phyloP scores from a whole-genome alignment of 768 basidiomycete species.

The Termitomyces heimii region DNA sequence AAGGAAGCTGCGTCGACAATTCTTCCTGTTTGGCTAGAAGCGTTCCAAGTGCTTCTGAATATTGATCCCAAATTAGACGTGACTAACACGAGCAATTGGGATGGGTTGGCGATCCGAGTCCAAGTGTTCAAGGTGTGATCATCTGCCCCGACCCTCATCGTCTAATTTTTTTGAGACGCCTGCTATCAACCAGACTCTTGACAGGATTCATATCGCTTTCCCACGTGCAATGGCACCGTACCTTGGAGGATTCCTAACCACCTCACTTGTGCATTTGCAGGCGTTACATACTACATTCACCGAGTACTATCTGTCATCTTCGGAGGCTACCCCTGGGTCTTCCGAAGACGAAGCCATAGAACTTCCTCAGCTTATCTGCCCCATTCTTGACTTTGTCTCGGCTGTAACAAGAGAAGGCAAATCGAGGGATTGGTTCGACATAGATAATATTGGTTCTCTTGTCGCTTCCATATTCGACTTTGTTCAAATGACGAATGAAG shows the following conservation, averaged over 20 bases:
- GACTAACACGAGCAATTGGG: slow-evolving; percentile 61
- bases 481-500: slow-evolving; percentile 85
- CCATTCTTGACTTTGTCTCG: slow-evolving; percentile 77
- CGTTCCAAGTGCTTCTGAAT: slow-evolving; percentile 72
- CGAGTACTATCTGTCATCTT: slow-evolving; percentile 53
- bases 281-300: slow-evolving; percentile 54
- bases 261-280: slow-evolving; percentile 55
- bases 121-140: slow-evolving; percentile 77
- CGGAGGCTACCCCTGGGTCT: slow-evolving; percentile 51
- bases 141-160: background rate
- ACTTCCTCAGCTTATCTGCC: slow-evolving; percentile 69
- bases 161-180: background rate
- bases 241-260: slow-evolving; percentile 52
- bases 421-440: slow-evolving; percentile 58
- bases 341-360: slow-evolving; percentile 76
- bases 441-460: slow-evolving; percentile 42
- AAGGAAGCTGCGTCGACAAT: slow-evolving; percentile 77
- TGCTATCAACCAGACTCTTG: slow-evolving; percentile 54
- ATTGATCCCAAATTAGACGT: slow-evolving; percentile 62
- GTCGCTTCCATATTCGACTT: slow-evolving; percentile 58
- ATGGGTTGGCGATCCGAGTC: slow-evolving; percentile 69
- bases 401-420: slow-evolving; percentile 60
- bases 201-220: slow-evolving; percentile 77
- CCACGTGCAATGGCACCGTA: slow-evolving; percentile 63
- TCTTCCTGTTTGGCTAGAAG: slow-evolving; percentile 88